Evolutionary conservation across 2,329 filamentous ascomycete species (phyloP), one percentile per base, ranked within the genome.

Genomic region (Ploettnerulaceae sp.): DNA sequence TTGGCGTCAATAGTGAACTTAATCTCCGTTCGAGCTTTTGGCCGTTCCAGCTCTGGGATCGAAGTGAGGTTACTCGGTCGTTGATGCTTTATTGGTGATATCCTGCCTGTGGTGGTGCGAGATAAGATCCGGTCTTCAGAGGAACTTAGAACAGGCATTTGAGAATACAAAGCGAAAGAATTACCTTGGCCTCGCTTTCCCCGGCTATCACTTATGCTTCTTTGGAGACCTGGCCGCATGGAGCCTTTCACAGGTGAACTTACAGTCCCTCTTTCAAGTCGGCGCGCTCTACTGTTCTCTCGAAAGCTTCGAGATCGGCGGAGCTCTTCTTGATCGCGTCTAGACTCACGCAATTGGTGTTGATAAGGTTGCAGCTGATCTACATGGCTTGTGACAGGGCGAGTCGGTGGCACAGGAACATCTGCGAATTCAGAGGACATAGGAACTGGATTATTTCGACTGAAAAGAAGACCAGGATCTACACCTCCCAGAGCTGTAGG

Each of bases 1-100:
- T 74, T 73, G n/a, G 76, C 70, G 57, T 82, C 79, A 51, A 84
- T 81, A 12, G 72, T 79, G 51, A 84, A 80, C 55, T 75, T 79
- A 5, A 83, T 77, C 32, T 79, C 74, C 1, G 77, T 74, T 31
- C 75, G 70, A 28, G 71, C 70, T 40, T 69, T 66, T 33, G 52
- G 48, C 2, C 48, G 14, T 22, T 67, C 60, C 8, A 69, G 64
- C 58, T 83, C 80, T 0, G 78, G 77, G 22, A 83, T 82, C 1
- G 79, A 79, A 17, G 72, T 71, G 29, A 82, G 66, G 2, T 69
- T 75, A 2, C 72, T 72, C 0, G 74, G 66, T 36, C 60, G 64
- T 4, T 67, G 63, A 20, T 72, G 60, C 55, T 79, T 81, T 26
- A 73, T 64, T 0, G 79, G 76, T 4, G 78, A 79, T 28, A 55